Evolutionary conservation across 78 protist species (phyloP).

Genomic region (Guillardia theta): DNA sequence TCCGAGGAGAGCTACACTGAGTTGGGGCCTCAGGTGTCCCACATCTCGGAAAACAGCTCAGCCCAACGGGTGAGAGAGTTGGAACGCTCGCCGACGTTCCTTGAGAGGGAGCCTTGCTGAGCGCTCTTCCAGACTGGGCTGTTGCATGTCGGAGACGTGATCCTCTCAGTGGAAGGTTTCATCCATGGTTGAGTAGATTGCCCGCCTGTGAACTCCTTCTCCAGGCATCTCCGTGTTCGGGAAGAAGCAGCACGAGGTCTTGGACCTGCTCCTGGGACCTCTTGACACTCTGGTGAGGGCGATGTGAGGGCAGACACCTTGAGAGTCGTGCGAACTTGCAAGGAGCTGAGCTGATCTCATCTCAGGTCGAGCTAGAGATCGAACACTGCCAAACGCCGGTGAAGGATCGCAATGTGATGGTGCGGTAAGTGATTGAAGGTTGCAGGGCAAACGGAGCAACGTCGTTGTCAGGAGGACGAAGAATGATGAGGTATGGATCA

Average conservation of each 20-base stretch:
- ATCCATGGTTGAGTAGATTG: not conserved
- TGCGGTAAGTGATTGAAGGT: too few relatives aligned
- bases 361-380: not conserved
- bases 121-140: not conserved
- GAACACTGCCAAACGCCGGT: not conserved
- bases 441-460: too few relatives aligned
- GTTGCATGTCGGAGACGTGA: not conserved
- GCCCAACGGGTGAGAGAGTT: too few relatives aligned
- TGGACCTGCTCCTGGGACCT: not conserved
- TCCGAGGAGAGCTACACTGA: too few relatives aligned
- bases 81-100: not conserved
- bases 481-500: too few relatives aligned
- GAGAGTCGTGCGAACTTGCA: too few relatives aligned
- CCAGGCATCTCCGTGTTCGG: slow-evolving; percentile 14
- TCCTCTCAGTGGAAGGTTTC: not conserved
- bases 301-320: too few relatives aligned
- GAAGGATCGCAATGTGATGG: too few relatives aligned
- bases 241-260: slow-evolving; percentile 11
- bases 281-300: not conserved
- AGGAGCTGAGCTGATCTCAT: not conserved
- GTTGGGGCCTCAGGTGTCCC: too few relatives aligned
- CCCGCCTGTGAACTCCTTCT: not conserved
- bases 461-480: too few relatives aligned
- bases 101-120: not conserved
- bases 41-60: too few relatives aligned